Conservation (phyloP, 331 rosid species). For the Stylosanthes scabra region DNA sequence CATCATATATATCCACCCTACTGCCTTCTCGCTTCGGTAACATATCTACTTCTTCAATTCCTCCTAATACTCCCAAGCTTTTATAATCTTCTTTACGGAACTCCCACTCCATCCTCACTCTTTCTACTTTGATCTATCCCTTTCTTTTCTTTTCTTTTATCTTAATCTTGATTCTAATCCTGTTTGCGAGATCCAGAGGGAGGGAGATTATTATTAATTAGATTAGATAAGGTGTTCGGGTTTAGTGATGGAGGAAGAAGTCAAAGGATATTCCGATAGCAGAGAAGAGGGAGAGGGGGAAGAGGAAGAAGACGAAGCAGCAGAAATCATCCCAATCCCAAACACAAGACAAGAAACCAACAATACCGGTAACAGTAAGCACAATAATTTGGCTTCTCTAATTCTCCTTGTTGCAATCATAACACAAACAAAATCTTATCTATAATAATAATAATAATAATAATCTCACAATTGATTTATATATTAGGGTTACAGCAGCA, state of each 20-base stretch:
- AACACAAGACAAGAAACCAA: slow-evolving; percentile 34
- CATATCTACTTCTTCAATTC: not conserved
- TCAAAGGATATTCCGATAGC: slow-evolving; percentile 55
- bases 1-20: too few species aligned
- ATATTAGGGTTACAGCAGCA: slow-evolving; percentile 55
- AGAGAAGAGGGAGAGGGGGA: slow-evolving; percentile 41
- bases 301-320: slow-evolving; percentile 49
- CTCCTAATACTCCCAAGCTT: slow-evolving; percentile 20
- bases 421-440: too few species aligned
- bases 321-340: slow-evolving; percentile 29
- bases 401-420: too few species aligned
- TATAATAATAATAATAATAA: too few species aligned
- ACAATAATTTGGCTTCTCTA: slow-evolving; percentile 29
- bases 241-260: slow-evolving; percentile 42
- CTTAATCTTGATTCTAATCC: not conserved
- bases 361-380: slow-evolving; percentile 33
- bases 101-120: not conserved
- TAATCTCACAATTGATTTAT: slow-evolving; percentile 25
- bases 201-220: not conserved
- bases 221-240: slow-evolving; percentile 29
- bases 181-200: slow-evolving; percentile 41
- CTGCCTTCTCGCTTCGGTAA: slow-evolving; percentile 31
- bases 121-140: slow-evolving; percentile 26
- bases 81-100: slow-evolving; percentile 14
- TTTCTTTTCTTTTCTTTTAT: not conserved